A percentile compares a stretch with the other conserved stretches of the same genome.
Evolutionary conservation across 176 grass and related monocot species (phyloP).

Genomic region (Dactylis glomerata): DNA sequence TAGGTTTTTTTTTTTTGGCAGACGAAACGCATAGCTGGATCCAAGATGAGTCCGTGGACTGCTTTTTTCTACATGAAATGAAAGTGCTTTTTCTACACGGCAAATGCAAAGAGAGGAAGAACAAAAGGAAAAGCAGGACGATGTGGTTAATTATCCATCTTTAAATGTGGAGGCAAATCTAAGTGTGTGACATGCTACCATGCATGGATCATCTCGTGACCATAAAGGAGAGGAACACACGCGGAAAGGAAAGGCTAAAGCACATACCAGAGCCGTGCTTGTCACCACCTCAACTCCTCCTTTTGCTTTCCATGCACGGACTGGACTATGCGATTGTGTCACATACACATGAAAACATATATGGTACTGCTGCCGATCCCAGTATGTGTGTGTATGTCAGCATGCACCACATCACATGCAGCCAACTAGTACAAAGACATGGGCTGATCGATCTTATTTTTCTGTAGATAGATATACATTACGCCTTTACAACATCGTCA

Average conservation of each 20-base stretch:
- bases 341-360: neutral
- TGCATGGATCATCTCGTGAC: constrained; percentile 9
- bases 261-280: constrained; percentile 51
- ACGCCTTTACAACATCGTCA: constrained; percentile 54
- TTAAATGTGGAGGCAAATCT: constrained; percentile 18
- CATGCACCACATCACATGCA: constrained; percentile 39
- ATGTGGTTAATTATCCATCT: neutral
- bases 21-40: too few relatives aligned
- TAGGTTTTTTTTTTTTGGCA: too few relatives aligned
- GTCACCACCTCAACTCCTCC: constrained; percentile 18
- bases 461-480: constrained; percentile 24
- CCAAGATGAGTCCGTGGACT: neutral
- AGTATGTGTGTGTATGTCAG: neutral
- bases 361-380: neutral
- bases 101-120: neutral
- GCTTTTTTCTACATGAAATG: too few relatives aligned
- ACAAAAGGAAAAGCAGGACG: neutral
- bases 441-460: constrained; percentile 16
- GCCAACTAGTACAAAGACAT: constrained; percentile 27
- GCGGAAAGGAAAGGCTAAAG: constrained; percentile 54
- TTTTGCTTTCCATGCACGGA: constrained; percentile 56
- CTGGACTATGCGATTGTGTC: neutral
- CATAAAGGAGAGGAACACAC: constrained; percentile 37
- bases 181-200: constrained; percentile 10
- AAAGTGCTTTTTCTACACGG: constrained; percentile 33